Conservation (phyloP, 2,329 filamentous ascomycete genomes). For the Penicillium sp. region DNA sequence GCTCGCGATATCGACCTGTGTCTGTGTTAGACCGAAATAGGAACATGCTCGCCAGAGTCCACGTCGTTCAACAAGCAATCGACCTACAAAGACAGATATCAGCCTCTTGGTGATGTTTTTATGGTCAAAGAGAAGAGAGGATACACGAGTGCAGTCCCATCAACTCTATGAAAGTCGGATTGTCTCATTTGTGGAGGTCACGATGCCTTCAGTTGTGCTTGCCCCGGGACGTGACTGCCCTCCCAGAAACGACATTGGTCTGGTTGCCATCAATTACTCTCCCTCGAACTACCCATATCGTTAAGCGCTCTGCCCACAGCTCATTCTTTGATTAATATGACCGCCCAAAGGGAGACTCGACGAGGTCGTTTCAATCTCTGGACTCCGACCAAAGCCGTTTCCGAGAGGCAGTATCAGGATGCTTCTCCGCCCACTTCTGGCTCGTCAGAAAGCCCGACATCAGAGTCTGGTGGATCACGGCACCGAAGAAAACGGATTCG, state of each 20-base stretch:
- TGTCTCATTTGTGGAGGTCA: too few relatives aligned
- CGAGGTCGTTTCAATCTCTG: conserved; percentile 29
- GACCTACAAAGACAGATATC: too few relatives aligned
- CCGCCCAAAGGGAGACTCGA: conserved; percentile 22
- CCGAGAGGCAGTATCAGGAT: conserved; percentile 16
- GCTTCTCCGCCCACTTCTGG: conserved; percentile 20
- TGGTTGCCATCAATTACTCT: background rate
- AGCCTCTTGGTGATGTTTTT: too few relatives aligned
- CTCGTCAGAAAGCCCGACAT: conserved; percentile 29
- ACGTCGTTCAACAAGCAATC: too few relatives aligned
- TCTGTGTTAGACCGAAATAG: too few relatives aligned
- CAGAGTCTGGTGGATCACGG: conserved; percentile 19
- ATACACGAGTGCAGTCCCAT: too few relatives aligned
- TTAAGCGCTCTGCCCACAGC: background rate
- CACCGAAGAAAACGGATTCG: conserved; percentile 30
- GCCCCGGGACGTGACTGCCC: background rate
- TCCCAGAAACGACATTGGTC: background rate
- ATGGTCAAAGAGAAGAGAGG: too few relatives aligned
- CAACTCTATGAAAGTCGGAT: too few relatives aligned
- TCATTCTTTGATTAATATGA: conserved; percentile 20
- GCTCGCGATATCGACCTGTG: too few relatives aligned
- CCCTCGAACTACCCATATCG: background rate
- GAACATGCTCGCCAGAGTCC: too few relatives aligned
- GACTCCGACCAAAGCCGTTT: conserved; percentile 21
- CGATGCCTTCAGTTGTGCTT: background rate